Conservation (phyloP, 2,329 filamentous ascomycete genomes). For the Colletotrichum sp. region DNA sequence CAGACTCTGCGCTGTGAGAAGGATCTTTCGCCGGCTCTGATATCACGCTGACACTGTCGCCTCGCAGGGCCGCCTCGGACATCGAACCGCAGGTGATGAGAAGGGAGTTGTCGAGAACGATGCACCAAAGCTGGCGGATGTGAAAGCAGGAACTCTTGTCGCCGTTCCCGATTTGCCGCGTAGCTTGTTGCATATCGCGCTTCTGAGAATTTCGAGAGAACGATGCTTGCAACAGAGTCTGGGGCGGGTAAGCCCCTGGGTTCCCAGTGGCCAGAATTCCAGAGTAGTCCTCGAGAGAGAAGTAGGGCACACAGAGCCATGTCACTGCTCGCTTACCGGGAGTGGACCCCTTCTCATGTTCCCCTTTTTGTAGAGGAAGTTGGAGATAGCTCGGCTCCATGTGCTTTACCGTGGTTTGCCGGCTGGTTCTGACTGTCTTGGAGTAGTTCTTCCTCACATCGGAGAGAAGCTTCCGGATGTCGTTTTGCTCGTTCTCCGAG, state of each 20-base stretch:
- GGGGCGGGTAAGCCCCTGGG: slow-evolving; percentile 41
- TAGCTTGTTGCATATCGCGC: slow-evolving; percentile 52
- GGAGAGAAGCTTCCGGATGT: slow-evolving; percentile 39
- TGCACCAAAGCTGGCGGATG: slow-evolving; percentile 52
- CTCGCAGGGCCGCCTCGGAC: slow-evolving; percentile 35
- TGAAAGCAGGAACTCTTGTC: slow-evolving; percentile 48
- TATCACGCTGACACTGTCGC: slow-evolving; percentile 33
- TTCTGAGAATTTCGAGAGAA: slow-evolving; percentile 42
- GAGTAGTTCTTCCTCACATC: slow-evolving; percentile 41
- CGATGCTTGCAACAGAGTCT: slow-evolving; percentile 48
- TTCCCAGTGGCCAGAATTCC: slow-evolving; percentile 37
- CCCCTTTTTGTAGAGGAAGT: slow-evolving; percentile 31
- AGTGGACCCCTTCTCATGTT: slow-evolving; percentile 21
- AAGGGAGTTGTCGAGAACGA: slow-evolving; percentile 46
- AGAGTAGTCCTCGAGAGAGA: slow-evolving; percentile 48
- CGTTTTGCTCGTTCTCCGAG: slow-evolving; percentile 32
- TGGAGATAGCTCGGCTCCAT: slow-evolving; percentile 46
- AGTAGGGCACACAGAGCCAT: slow-evolving; percentile 54
- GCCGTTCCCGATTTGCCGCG: slow-evolving; percentile 42
- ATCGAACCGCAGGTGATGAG: slow-evolving; percentile 48
- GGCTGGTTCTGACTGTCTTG: slow-evolving; percentile 41
- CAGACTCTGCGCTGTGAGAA: slow-evolving; percentile 9
- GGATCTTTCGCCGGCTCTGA: slow-evolving; percentile 31
- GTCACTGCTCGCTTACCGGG: slow-evolving; percentile 27
- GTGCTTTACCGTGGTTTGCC: slow-evolving; percentile 42